Conservation (phyloP, 2,329 filamentous ascomycete species). For the Daldinia sp. region DNA sequence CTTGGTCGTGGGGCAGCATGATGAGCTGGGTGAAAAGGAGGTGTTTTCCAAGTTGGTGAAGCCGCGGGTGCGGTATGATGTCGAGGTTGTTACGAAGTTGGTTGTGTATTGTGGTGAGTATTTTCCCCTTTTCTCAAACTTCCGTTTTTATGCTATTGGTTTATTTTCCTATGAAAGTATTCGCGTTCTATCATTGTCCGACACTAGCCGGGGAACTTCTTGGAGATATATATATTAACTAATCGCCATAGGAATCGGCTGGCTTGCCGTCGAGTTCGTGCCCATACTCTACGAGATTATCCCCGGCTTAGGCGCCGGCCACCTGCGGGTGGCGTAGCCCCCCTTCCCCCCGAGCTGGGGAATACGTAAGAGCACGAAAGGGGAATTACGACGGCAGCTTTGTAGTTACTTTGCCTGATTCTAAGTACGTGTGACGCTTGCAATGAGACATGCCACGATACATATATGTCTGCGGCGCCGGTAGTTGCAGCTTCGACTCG, state of each 20-base stretch:
- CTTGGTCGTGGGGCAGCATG: constrained; percentile 57
- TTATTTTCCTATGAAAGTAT: background rate
- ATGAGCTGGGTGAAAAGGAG: constrained; percentile 75
- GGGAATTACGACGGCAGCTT: constrained; percentile 5
- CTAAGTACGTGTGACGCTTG: constrained; percentile 12
- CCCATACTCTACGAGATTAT: constrained; percentile 59
- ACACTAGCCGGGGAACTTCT: background rate
- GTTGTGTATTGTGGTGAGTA: constrained; percentile 89
- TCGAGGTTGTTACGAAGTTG: constrained; percentile 97
- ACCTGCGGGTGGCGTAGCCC: constrained; percentile 46
- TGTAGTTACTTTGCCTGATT: constrained; percentile 2
- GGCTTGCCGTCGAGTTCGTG: constrained; percentile 57
- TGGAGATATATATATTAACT: constrained; percentile 1
- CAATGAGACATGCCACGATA: constrained; percentile 21
- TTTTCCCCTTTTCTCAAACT: background rate
- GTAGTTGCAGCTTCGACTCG: constrained; percentile 4
- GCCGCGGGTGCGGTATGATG: constrained; percentile 93
- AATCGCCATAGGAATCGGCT: constrained; percentile 48
- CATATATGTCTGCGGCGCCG: constrained; percentile 16
- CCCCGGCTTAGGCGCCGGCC: constrained; percentile 53
- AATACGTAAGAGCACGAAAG: background rate
- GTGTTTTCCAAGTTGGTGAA: constrained; percentile 87
- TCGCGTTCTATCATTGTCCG: background rate
- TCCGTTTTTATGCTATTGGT: background rate
- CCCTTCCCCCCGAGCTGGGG: background rate